These are phyloP conservation scores for Anthracocystis setariae DNA, from an alignment of 1,284 basidiomycete species.

Conservation along the genomic window DNA sequence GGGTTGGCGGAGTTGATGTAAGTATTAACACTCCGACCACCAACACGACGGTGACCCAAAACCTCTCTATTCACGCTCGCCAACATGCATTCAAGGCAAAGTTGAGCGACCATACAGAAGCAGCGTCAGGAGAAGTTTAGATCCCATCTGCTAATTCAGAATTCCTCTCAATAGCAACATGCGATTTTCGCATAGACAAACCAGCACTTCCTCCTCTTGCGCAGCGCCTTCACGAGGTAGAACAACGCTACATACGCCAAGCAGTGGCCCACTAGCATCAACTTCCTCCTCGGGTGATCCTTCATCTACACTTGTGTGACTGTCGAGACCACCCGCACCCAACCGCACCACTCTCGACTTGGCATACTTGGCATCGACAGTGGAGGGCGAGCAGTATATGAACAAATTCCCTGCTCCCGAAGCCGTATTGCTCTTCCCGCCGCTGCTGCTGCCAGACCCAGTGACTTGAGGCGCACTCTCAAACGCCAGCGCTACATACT, in stretches of 20 bases:
- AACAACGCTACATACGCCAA: slow-evolving; percentile 24
- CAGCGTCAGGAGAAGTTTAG: too few species aligned
- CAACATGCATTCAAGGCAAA: too few species aligned
- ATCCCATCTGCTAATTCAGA: slow-evolving; percentile 8
- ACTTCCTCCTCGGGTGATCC: not conserved
- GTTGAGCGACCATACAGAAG: too few species aligned
- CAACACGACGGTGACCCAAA: too few species aligned
- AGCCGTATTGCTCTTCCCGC: not conserved
- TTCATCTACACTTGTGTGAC: not conserved
- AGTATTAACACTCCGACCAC: too few species aligned
- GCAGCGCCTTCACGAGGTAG: not conserved
- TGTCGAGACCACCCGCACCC: slow-evolving; percentile 7
- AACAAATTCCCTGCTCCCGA: slow-evolving; percentile 56
- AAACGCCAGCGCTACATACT: slow-evolving; percentile 43
- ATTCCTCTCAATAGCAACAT: slow-evolving; percentile 34
- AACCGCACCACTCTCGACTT: slow-evolving; percentile 44
- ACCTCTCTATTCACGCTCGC: too few species aligned
- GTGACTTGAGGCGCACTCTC: slow-evolving; percentile 46
- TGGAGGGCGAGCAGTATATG: slow-evolving; percentile 42
- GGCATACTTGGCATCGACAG: slow-evolving; percentile 16
- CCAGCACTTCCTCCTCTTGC: slow-evolving; percentile 19
- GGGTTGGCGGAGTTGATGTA: too few species aligned
- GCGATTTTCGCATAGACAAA: slow-evolving; percentile 44
- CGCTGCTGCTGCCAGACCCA: slow-evolving; percentile 10
- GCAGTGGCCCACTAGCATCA: slow-evolving; percentile 28